Conservation (phyloP, 192 early-diverging fungal genomes). For the Entomortierella chlamydospora region DNA sequence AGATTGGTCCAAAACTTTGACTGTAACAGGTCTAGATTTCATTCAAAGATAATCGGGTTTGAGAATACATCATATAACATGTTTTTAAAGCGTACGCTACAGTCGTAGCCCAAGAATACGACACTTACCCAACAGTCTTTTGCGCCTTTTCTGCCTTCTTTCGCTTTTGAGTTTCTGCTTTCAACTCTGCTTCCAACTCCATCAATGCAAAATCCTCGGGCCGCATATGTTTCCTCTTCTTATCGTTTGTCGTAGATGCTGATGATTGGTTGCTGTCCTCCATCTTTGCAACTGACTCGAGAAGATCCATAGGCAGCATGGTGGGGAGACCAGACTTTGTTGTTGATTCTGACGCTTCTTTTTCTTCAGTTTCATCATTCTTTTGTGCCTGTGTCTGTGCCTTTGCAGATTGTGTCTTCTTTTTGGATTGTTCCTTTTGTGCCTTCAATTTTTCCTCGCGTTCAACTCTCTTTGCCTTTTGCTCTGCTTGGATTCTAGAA, state of each 20-base stretch:
- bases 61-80: not conserved
- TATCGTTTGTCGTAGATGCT: constrained; percentile 4
- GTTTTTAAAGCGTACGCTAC: not conserved
- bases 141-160: constrained; percentile 43
- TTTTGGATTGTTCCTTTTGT: constrained; percentile 48
- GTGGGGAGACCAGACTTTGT: constrained; percentile 23
- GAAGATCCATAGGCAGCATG: constrained; percentile 44
- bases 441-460: constrained; percentile 45
- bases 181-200: constrained; percentile 45
- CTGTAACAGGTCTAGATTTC: constrained; percentile 39
- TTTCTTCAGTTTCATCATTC: not conserved
- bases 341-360: constrained; percentile 4
- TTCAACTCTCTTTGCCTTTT: constrained; percentile 51
- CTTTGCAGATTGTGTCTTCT: constrained; percentile 7
- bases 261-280: constrained; percentile 4
- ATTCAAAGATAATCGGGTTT: not conserved
- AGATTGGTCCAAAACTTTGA: constrained; percentile 46
- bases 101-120: not conserved
- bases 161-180: constrained; percentile 33
- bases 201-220: constrained; percentile 49
- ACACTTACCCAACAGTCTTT: constrained; percentile 47
- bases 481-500: constrained; percentile 48
- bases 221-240: constrained; percentile 49
- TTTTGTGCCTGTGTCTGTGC: not conserved
- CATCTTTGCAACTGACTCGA: constrained; percentile 44